A percentile compares a stretch with the other conserved stretches of the same genome.
phyloP scores from a whole-genome alignment of 1,284 basidiomycete genomes.

The Ustilago hordei region DNA sequence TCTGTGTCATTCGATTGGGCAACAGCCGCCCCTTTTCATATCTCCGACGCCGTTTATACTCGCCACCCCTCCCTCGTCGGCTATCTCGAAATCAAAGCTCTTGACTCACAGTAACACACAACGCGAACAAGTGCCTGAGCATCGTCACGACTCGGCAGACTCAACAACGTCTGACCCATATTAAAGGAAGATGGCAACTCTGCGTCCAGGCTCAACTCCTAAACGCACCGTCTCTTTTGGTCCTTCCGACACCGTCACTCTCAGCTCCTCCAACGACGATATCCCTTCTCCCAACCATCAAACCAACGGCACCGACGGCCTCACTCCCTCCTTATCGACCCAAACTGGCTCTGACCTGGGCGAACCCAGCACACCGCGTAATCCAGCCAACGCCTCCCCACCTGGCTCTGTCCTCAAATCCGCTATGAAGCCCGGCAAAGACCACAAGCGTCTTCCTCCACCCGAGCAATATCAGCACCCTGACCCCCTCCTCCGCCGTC shows the following conservation, averaged over 20 bases:
- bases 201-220: slow-evolving; percentile 44
- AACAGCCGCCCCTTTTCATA: slow-evolving; percentile 3
- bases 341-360: slow-evolving; percentile 7
- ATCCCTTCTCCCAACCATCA: not conserved
- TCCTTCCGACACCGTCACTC: slow-evolving; percentile 46
- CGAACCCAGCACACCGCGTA: slow-evolving; percentile 30
- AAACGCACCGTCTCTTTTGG: slow-evolving; percentile 58
- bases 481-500: slow-evolving; percentile 68
- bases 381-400: slow-evolving; percentile 18
- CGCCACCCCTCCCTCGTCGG: not conserved
- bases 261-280: slow-evolving; percentile 11
- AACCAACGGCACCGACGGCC: slow-evolving; percentile 15
- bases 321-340: slow-evolving; percentile 6
- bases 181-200: slow-evolving; percentile 28
- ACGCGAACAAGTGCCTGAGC: not conserved
- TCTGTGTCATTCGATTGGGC: not conserved
- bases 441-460: slow-evolving; percentile 60
- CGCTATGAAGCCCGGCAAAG: slow-evolving; percentile 63
- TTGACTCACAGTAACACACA: not conserved
- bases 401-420: slow-evolving; percentile 58
- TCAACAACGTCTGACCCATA: not conserved
- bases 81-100: not conserved
- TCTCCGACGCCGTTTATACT: not conserved
- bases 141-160: not conserved
- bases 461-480: slow-evolving; percentile 67